Evolutionary conservation across 2,329 filamentous ascomycete genomes (phyloP), one percentile per base, ranked within the genome.

Genomic region (Diaporthe sp.): DNA sequence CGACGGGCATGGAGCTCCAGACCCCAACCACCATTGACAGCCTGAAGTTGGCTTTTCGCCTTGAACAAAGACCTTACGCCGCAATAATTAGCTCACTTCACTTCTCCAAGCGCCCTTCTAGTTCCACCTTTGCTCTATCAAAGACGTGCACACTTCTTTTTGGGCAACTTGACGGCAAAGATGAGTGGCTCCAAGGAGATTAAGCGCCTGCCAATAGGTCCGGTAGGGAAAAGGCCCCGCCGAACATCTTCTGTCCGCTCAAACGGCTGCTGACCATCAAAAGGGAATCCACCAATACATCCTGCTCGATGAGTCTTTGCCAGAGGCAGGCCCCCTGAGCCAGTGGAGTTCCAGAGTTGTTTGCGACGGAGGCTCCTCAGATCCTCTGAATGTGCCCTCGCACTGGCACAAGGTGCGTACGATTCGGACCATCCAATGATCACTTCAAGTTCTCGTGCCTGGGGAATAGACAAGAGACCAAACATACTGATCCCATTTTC

Each of bases 391-490:
- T 57, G 53, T 57, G 53, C 53, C 53, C 53, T 17, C 53, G 28
- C 53, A 57, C 53, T 57, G 53, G 53, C 53, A 57, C 19, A 34
- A 57, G 53, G 53, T 57, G 53, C 53, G 53, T 22, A 34, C 53
- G 53, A 57, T 17, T 34, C 28, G 53, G 34, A 22, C 15, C 28
- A 57, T 34, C 53, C 28, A 57, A 34, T 17, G 53, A 19, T 7
- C 53, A 57, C 8, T 57, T 57, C 25, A 39, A 39, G 37, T 39
- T 39, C 37, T n/a, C 37, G 37, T 34, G 53, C 34, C 13, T 57
- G 6, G 15, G 53, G 17, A 28, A 34, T 7, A 34, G 25, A 57
- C 25, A 34, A 17, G 53, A 34, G 28, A 34, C 28, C 7, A 31
- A 34, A 19, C 53, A 28, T 12, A 22, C 28, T 57, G 28, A 57